Percentiles rank a stretch among this genome's conserved stretches.
phyloP scores from a whole-genome alignment of 192 early-diverging fungal species.

The Fimicolochytrium jonesii region DNA sequence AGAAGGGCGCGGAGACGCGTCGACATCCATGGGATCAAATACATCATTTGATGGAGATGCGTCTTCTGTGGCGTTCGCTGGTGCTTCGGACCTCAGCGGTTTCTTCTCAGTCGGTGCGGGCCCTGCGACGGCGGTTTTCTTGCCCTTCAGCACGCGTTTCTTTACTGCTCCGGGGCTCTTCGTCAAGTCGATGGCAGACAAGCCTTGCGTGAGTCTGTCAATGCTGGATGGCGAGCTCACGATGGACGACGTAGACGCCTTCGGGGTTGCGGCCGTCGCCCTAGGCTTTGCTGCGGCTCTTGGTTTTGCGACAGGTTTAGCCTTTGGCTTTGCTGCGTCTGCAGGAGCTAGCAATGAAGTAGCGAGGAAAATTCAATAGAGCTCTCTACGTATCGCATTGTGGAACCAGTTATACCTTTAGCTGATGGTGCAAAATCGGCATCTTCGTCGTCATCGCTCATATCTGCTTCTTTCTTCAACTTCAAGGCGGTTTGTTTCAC shows the following conservation, averaged over 20 bases:
- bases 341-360: too few relatives aligned
- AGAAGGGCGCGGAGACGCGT: neutral
- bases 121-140: neutral
- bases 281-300: neutral
- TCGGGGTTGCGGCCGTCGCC: neutral
- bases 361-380: too few relatives aligned
- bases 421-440: slow-evolving; percentile 17
- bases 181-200: neutral
- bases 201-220: neutral
- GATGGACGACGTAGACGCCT: neutral
- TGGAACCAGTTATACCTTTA: neutral
- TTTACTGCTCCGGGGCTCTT: neutral
- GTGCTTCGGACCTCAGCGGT: neutral
- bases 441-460: slow-evolving; percentile 21
- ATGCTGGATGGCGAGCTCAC: neutral
- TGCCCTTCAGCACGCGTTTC: neutral
- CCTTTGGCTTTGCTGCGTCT: too few relatives aligned
- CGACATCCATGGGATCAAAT: neutral
- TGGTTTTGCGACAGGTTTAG: neutral
- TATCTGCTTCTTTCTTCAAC: neutral
- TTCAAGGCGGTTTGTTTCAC: neutral
- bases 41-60: neutral
- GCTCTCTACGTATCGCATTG: neutral
- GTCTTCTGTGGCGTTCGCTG: neutral
- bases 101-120: neutral